Evolutionary conservation across 2,329 filamentous ascomycete genomes (phyloP), one percentile per base, ranked within the genome.

Genomic region (Colletotrichum sp.): DNA sequence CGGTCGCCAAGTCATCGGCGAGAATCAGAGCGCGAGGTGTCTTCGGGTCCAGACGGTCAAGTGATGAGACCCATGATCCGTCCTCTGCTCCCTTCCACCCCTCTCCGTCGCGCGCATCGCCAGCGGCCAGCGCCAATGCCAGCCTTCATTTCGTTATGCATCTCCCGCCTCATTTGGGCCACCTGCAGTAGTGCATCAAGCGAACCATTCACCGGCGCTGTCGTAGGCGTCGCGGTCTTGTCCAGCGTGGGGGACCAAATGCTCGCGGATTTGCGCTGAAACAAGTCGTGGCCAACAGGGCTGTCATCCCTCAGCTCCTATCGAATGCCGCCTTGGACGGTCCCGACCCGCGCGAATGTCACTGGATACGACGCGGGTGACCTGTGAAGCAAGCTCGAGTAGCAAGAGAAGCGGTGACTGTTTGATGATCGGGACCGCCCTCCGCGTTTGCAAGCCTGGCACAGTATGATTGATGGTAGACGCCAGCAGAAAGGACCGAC

Each of bases 101-200:
- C 16, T 68, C 70, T 65, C 49, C 32, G 44, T 36, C 55, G 18
- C 30, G 49, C n/a, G n/a, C 60, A 44, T 52, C 57, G 21, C 36
- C 64, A 63, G 55, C 55, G 55, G 32, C n/a, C 36, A 60, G 55
- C 65, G 57, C 72, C 39, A 73, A 52, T 64, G 70, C 21, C 74
- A 39, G 24, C 70, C 59, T 64, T 60, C 64, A 68, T 57, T 68
- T 73, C 49, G 32, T 36, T 13, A 65, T 73, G 70, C 44, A 52
- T 69, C 18, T 49, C 26, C 18, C 26, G 28, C 64, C 65, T 68
- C 44, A 39, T 76, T 73, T 49, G 26, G 44, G 71, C 64, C 64
- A 64, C 70, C 74, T 73, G 74, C 74, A 76, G 74, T 74, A 76
- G 70, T 59, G 64, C 49, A 68, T 49, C 32, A 74, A 76, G 64